These are phyloP conservation scores for Apiospora kogelbergensis DNA, from an alignment of 2,329 filamentous ascomycete genomes.

Conservation along the genomic window DNA sequence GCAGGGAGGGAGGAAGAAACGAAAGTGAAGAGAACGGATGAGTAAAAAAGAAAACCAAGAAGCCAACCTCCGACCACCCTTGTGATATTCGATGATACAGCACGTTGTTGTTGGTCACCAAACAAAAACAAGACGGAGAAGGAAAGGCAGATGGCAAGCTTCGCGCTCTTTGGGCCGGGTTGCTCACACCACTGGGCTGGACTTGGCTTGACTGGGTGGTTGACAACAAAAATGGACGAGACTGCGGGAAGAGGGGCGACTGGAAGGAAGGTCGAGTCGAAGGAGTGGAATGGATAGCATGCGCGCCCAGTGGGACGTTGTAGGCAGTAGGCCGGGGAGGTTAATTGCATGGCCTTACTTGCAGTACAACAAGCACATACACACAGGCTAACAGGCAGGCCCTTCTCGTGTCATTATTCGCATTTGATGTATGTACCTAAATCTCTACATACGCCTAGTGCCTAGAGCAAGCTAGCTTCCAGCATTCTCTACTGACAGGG, in stretches of 20 bases:
- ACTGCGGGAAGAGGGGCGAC: neutral
- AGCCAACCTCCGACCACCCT: conserved; percentile 5
- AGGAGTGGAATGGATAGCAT: neutral
- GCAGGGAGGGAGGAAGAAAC: neutral
- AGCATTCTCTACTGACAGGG: neutral
- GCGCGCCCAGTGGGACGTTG: conserved; percentile 1
- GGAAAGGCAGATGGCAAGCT: neutral
- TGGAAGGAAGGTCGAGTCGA: conserved; percentile 4
- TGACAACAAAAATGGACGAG: neutral
- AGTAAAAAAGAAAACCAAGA: neutral
- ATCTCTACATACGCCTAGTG: neutral
- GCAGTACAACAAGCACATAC: too few relatives aligned
- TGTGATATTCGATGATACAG: neutral
- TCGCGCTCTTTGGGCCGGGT: neutral
- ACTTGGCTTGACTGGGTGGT: neutral
- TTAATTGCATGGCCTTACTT: neutral
- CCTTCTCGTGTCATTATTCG: neutral
- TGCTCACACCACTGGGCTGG: neutral
- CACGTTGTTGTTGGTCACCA: neutral
- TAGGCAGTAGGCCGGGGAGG: neutral
- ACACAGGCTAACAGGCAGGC: too few relatives aligned
- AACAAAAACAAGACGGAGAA: neutral
- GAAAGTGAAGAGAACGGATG: neutral
- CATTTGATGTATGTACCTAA: too few relatives aligned
- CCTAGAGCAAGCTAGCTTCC: too few relatives aligned